A percentile compares a stretch with the other conserved stretches of the same genome.
phyloP scores from a whole-genome alignment of 2,329 filamentous ascomycete genomes.

The Pestalotiopsis sp. region DNA sequence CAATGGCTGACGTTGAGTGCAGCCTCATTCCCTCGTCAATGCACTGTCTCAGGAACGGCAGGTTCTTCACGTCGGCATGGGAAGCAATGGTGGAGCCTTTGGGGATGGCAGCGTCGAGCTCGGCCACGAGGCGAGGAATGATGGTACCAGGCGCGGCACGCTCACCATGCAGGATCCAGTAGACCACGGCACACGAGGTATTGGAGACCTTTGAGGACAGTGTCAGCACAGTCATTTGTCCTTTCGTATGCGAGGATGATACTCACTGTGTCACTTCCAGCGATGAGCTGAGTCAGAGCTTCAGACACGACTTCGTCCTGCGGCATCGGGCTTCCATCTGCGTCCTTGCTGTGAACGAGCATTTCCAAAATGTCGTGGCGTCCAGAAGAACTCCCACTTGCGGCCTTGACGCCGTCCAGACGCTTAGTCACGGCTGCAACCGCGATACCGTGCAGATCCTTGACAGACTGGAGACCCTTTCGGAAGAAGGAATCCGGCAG shows the following conservation, averaged over 20 bases:
- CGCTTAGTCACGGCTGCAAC: slow-evolving; percentile 6
- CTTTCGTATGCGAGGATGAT: neutral
- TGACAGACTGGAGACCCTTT: slow-evolving; percentile 3
- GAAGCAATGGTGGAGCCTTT: neutral
- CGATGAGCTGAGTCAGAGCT: slow-evolving; percentile 9
- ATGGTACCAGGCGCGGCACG: slow-evolving; percentile 1
- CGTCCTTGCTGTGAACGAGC: neutral
- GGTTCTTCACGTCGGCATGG: slow-evolving; percentile 6
- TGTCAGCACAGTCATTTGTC: neutral
- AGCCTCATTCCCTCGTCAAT: slow-evolving; percentile 11
- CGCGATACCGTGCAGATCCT: slow-evolving; percentile 7
- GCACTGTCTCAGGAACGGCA: slow-evolving; percentile 8
- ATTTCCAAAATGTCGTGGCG: slow-evolving; percentile 8
- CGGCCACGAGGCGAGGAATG: neutral
- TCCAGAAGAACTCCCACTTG: neutral
- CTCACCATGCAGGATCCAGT: slow-evolving; percentile 9
- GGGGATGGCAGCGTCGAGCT: slow-evolving; percentile 8
- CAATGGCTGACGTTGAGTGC: slow-evolving; percentile 6
- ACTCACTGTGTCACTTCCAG: slow-evolving; percentile 7
- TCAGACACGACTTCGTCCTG: slow-evolving; percentile 2
- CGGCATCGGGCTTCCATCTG: slow-evolving; percentile 4
- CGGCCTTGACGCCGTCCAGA: neutral
- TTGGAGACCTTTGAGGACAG: neutral
- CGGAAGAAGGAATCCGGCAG: slow-evolving; percentile 7
- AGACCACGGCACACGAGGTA: slow-evolving; percentile 7